Evolutionary conservation across 2,329 filamentous ascomycete genomes (phyloP).

Genomic region (Venturia asperata): DNA sequence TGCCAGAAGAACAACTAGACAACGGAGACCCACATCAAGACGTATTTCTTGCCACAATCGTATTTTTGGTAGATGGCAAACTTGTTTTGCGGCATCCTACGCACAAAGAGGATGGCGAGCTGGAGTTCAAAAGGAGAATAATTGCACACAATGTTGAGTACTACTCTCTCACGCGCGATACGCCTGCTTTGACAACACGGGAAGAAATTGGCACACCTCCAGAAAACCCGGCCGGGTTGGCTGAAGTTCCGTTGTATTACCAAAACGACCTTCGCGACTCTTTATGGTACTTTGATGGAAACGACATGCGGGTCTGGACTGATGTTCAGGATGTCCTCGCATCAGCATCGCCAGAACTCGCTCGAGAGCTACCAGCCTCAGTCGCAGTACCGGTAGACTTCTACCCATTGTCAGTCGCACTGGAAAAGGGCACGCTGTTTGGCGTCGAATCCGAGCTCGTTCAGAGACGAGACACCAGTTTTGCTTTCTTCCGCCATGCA

Average conservation of each 20-base stretch:
- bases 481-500: constrained; percentile 81
- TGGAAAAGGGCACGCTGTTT: constrained; percentile 84
- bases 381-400: constrained; percentile 85
- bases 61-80: constrained; percentile 97
- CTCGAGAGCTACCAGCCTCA: constrained; percentile 63
- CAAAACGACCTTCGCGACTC: constrained; percentile 66
- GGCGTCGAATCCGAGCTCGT: constrained; percentile 88
- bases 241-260: constrained; percentile 42
- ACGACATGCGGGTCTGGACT: constrained; percentile 78
- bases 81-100: constrained; percentile 86
- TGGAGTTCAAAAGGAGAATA: constrained; percentile 98
- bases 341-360: constrained; percentile 57
- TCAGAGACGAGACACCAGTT: constrained; percentile 85
- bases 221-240: constrained; percentile 31
- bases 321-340: constrained; percentile 78
- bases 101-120: constrained; percentile 68
- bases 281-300: constrained; percentile 89
- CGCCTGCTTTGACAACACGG: constrained; percentile 43
- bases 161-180: constrained; percentile 86
- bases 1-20: constrained; percentile 80
- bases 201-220: constrained; percentile 40
- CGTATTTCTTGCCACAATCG: constrained; percentile 82
- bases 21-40: constrained; percentile 94
- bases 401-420: constrained; percentile 79
- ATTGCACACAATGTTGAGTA: constrained; percentile 95